phyloP scores from a whole-genome alignment of 2,329 filamentous ascomycete species.

The Venturia nashicola region DNA sequence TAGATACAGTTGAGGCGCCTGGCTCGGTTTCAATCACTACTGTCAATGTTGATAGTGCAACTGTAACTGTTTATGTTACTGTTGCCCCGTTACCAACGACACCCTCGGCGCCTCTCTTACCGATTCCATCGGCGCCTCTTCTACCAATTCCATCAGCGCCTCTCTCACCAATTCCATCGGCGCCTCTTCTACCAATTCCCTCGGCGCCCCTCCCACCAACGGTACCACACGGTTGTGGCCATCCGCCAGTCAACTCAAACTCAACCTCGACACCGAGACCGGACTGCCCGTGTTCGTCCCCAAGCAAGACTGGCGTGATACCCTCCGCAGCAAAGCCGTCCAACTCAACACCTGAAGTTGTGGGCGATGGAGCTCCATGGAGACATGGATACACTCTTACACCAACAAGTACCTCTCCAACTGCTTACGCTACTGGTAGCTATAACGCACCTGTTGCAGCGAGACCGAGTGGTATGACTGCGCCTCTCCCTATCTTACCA shows the following conservation, averaged over 20 bases:
- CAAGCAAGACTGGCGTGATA: neutral
- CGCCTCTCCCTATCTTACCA: conserved; percentile 6
- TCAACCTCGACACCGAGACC: neutral
- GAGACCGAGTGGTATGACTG: conserved; percentile 9
- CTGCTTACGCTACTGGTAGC: neutral
- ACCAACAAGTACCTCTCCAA: neutral
- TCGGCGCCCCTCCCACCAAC: neutral
- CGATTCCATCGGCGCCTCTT: neutral
- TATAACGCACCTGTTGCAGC: neutral
- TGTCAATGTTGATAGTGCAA: conserved; percentile 4
- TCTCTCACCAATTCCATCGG: no score
- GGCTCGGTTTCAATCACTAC: neutral
- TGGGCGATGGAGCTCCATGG: neutral
- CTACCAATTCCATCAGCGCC: no score
- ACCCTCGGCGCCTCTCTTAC: neutral
- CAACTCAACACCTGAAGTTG: neutral
- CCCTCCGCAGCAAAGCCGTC: neutral
- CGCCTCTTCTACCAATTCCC: no score
- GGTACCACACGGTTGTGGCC: neutral
- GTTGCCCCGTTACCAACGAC: neutral
- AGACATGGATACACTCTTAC: neutral
- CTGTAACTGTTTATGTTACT: neutral
- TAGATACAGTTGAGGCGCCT: neutral
- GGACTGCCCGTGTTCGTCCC: neutral
- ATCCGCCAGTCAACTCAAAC: neutral